These are phyloP conservation scores for Colletotrichum sidae DNA, from an alignment of 2,329 filamentous ascomycete species.

Conservation along the genomic window DNA sequence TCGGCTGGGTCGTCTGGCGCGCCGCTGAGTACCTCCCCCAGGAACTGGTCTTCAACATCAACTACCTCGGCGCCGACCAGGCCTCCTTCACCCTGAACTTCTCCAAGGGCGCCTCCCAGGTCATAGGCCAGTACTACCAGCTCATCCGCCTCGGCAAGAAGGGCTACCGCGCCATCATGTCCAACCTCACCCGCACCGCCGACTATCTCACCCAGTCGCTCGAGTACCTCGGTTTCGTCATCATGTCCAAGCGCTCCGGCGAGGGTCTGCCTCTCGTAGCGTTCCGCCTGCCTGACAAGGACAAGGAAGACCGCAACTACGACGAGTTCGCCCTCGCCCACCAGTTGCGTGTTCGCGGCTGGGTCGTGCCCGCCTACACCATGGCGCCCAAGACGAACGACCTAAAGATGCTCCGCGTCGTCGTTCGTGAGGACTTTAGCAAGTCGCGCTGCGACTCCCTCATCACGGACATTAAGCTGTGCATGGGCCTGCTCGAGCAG, in stretches of 20 bases:
- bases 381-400: conserved; percentile 90
- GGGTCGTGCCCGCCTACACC: conserved; percentile 96
- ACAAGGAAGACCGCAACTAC: conserved; percentile 66
- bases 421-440: conserved; percentile 93
- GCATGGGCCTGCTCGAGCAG: conserved; percentile 75
- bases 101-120: conserved; percentile 92
- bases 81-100: conserved; percentile 98
- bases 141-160: conserved; percentile 93
- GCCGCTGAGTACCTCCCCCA: conserved; percentile 84
- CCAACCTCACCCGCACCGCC: conserved; percentile 88
- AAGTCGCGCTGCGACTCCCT: conserved; percentile 84
- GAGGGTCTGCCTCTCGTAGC: conserved; percentile 89
- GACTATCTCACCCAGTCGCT: conserved; percentile 86
- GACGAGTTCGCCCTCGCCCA: conserved; percentile 87
- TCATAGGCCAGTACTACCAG: conserved; percentile 98
- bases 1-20: conserved; percentile 95
- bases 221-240: conserved; percentile 81
- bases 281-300: conserved; percentile 68
- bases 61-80: conserved; percentile 96
- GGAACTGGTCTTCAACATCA: conserved; percentile 98
- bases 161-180: conserved; percentile 93
- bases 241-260: conserved; percentile 85
- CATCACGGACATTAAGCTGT: conserved; percentile 82
- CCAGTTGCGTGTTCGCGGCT: conserved; percentile 85
- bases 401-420: conserved; percentile 91